Conservation (phyloP, 2,329 filamentous ascomycete genomes). For the Orbilia brochopaga region DNA sequence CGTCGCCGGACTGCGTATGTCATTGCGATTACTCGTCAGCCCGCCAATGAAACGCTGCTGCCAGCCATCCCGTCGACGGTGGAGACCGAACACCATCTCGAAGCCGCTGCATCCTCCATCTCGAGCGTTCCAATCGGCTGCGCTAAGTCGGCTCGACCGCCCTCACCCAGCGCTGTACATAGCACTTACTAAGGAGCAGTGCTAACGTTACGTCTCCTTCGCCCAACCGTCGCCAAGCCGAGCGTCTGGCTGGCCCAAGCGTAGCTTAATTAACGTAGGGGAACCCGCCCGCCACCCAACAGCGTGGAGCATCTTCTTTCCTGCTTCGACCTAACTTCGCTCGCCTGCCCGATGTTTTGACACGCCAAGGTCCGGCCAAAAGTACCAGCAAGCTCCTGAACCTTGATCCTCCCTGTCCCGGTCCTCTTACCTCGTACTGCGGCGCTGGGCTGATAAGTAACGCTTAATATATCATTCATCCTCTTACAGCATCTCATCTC, state of each 20-base stretch:
- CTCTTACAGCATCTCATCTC: too few relatives aligned
- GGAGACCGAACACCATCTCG: background rate
- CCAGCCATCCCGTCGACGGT: background rate
- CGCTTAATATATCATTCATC: too few relatives aligned
- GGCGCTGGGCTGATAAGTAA: too few relatives aligned
- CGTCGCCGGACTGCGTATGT: background rate
- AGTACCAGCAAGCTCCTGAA: too few relatives aligned
- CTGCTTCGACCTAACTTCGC: background rate
- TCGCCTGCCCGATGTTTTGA: background rate
- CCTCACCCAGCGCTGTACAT: background rate
- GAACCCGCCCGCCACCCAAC: background rate
- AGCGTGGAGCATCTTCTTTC: background rate
- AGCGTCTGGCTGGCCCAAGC: background rate
- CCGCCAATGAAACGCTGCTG: background rate
- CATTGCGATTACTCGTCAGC: background rate
- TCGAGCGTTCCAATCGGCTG: background rate
- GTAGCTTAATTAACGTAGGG: background rate
- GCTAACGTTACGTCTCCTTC: too few relatives aligned
- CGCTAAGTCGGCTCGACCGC: background rate
- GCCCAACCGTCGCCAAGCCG: background rate
- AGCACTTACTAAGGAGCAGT: too few relatives aligned
- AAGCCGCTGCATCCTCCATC: background rate
- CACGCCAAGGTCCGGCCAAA: too few relatives aligned
- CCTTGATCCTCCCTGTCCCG: too few relatives aligned
- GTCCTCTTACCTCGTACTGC: too few relatives aligned